Base-by-base conservation (phyloP, 2,329 filamentous ascomycete species). In the Penicillium sp. region DNA sequence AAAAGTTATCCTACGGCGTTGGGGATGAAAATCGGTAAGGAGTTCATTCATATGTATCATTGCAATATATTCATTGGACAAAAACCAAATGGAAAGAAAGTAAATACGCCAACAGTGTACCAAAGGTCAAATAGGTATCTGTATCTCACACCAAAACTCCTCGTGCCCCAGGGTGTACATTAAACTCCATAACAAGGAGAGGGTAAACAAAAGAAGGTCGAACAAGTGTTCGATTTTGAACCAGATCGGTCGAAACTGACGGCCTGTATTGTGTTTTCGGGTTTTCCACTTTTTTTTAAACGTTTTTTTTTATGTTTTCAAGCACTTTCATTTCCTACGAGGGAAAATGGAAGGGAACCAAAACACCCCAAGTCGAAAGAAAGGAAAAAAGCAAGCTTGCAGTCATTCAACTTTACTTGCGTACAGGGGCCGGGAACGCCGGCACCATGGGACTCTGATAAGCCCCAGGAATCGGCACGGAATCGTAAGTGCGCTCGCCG, bases 401-500 rank as follows among this genome's bases (percentile, higher is more conserved):
- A 45, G 3, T 46, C 34, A 29, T 39, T 16, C 45, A 19, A 49
- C 36, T 48, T 67, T 59, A 70, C 49, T 64, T 58, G 40, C 60
- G 65, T 50, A 53, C 56, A 40, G 60, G 61, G 39, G 68, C 61
- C 16, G 69, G 73, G 64, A 78, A 77, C 27, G 68, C 70, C 23
- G 78, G 78, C 51, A 73, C 78, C 55, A 79, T 70, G 7, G 80
- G 77, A 54, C 75, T 78, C 7, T 82, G 79, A 71, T 97, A 97
- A 0, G 92, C 90, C 6, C 89, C 90, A 0, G 93, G 93, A 58
- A 97, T 96, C 0, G 92, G 91, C 33, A 97, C 93, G 23, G 88
- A 79, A 13, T 87, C 92, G 74, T 96, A 97, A 48, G 87, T 85
- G 66, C 89, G 85, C 81, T 97, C 93, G 47, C 92, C 89, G 0